Conservation (phyloP, 2,329 filamentous ascomycete species). For the Escovopsis sp. region DNA sequence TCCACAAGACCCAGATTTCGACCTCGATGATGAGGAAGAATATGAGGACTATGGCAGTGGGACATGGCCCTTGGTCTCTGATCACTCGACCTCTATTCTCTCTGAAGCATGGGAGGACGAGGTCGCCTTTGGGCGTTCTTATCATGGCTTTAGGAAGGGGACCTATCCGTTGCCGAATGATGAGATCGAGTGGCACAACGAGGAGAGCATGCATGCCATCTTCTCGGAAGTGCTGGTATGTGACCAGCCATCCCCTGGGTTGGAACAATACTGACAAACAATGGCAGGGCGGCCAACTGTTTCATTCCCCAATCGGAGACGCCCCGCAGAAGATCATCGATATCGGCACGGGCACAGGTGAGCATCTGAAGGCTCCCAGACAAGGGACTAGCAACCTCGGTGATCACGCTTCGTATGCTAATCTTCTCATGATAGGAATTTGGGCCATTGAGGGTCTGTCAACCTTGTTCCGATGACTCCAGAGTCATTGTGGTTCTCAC, state of each 20-base stretch:
- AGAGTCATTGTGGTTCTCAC: too few relatives aligned
- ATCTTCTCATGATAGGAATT: slow-evolving; percentile 16
- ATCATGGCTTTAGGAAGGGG: slow-evolving; percentile 27
- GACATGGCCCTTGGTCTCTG: slow-evolving; percentile 13
- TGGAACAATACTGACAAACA: background rate
- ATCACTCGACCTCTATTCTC: slow-evolving; percentile 17
- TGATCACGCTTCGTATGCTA: slow-evolving; percentile 1
- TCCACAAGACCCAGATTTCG: slow-evolving; percentile 16
- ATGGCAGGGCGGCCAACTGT: slow-evolving; percentile 22
- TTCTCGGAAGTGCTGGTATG: slow-evolving; percentile 28
- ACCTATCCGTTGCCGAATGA: slow-evolving; percentile 34
- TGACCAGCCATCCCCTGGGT: background rate
- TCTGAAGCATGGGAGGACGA: slow-evolving; percentile 20
- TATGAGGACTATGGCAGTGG: slow-evolving; percentile 8
- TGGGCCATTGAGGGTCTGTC: slow-evolving; percentile 35
- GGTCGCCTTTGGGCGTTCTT: slow-evolving; percentile 20
- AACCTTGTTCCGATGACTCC: background rate
- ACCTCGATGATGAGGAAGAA: slow-evolving; percentile 4
- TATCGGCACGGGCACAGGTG: slow-evolving; percentile 34
- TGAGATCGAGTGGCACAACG: slow-evolving; percentile 27
- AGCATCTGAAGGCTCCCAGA: slow-evolving; percentile 5
- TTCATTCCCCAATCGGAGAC: slow-evolving; percentile 23
- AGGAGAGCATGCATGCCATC: slow-evolving; percentile 29
- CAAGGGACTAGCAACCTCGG: background rate
- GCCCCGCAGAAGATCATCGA: slow-evolving; percentile 29